Percentiles rank a stretch among this genome's conserved stretches.
These are phyloP conservation scores for Porphyrellus cyaneotinctus DNA, from an alignment of 768 basidiomycete genomes.

Conservation along the genomic window DNA sequence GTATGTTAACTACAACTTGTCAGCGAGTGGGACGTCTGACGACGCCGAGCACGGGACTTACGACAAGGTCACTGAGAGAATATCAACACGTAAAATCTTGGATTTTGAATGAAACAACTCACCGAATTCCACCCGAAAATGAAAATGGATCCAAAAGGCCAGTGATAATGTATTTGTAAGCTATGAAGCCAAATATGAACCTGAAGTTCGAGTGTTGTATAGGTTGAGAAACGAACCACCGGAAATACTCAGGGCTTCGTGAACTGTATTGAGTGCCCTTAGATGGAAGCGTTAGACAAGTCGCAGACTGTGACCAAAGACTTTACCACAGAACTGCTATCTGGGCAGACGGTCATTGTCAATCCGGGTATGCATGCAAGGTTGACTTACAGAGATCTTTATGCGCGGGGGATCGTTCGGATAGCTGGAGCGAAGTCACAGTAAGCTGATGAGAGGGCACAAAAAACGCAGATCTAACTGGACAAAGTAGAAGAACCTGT, in stretches of 20 bases:
- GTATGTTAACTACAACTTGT: neutral
- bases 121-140: neutral
- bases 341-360: too few species aligned
- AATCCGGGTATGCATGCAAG: too few species aligned
- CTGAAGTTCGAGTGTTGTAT: neutral
- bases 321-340: too few species aligned
- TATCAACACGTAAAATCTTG: neutral
- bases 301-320: too few species aligned
- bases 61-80: neutral
- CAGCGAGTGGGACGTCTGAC: neutral
- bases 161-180: neutral
- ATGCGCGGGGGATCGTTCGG: too few species aligned
- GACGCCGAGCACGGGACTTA: neutral
- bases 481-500: too few species aligned
- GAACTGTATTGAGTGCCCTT: neutral
- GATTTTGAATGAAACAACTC: neutral
- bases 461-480: too few species aligned
- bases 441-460: too few species aligned
- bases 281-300: neutral
- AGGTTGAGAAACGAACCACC: neutral
- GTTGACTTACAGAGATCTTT: too few species aligned
- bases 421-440: too few species aligned
- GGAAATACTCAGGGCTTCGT: neutral
- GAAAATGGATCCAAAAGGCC: neutral
- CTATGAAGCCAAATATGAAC: neutral